A percentile compares a stretch with the other conserved stretches of the same genome.
Conservation (phyloP, 257 asterid species). For the Solanum etuberosum region DNA sequence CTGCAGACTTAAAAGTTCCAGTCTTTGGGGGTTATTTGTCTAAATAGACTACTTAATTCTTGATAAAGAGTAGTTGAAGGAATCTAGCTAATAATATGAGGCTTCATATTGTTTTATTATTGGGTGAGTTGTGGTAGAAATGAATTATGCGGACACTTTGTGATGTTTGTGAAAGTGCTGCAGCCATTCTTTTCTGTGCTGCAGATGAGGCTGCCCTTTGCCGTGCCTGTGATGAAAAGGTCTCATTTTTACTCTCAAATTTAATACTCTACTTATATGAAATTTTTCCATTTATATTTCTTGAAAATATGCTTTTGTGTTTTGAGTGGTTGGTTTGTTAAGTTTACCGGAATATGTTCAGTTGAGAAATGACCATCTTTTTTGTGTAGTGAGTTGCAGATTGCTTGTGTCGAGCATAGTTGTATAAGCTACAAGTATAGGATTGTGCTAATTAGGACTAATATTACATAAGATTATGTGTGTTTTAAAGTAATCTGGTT, state of each 20-base stretch:
- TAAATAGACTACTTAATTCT: not conserved
- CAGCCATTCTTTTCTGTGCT: constrained; percentile 85
- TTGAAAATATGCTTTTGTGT: not conserved
- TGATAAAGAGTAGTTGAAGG: not conserved
- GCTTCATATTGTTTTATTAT: not conserved
- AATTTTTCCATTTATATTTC: not conserved
- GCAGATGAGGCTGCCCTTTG: constrained; percentile 98
- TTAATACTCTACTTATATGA: not conserved
- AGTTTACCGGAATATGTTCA: not conserved
- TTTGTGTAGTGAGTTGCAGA: not conserved
- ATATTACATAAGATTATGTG: not conserved
- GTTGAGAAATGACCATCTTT: not conserved
- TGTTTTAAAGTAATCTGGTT: not conserved
- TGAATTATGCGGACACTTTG: constrained; percentile 75
- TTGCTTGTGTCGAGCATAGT: not conserved
- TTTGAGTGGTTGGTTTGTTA: not conserved
- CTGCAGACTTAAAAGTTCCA: not conserved
- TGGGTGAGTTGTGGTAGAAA: not conserved
- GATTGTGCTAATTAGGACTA: not conserved
- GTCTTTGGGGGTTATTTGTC: not conserved
- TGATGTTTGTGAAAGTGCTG: constrained; percentile 91
- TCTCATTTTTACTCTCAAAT: not conserved
- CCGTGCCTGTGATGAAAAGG: constrained; percentile 83
- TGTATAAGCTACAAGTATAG: not conserved
- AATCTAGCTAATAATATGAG: not conserved